Base-by-base conservation (phyloP, 306 rosid species). In the Ammopiptanthus mongolicus region DNA sequence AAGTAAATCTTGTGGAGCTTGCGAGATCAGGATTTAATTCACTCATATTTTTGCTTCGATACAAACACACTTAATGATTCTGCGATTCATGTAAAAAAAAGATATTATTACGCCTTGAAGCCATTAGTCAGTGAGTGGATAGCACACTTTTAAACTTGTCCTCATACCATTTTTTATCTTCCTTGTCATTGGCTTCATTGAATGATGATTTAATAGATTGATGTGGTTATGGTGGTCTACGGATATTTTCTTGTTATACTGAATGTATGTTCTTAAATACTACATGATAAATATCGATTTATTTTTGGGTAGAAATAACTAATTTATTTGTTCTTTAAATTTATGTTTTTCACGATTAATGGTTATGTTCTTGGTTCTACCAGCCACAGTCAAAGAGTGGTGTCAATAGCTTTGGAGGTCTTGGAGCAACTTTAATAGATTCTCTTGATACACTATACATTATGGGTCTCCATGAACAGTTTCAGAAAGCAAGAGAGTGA, bases 371-470 rank as follows among this genome's bases (percentile, higher is more conserved):
- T 46, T 79, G 39, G 66, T 71, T 56, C 65, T 80, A 65, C 83
- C 93, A 96, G 99, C 99, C 99, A 3, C 98, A 96, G 78, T 78
- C 98, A 50, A 92, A 88, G 88, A 85, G 65, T 76, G 99, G 99
- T 84, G 88, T 89, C 65, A 80, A 96, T 85, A 90, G 99, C 93
- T 96, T 96, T 82, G 97, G 99, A 82, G 98, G 99, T 69, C 98
- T 96, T 81, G 99, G 99, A 84, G 99, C 99, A 78, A 96, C 99
- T 69, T 29, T 96, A 88, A 62, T 96, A 66, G 99, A 96, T 74
- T 86, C 99, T 72, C 99, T 96, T 58, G 99, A 90, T 81, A 96
- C 99, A 3, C 78, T 96, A 41, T 90, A 89, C 74, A 96, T 96
- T 65, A 96, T 96, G 99, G 99, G 97, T 78, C 99, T 96, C 76